Evolutionary conservation across 2,329 filamentous ascomycete genomes (phyloP).

Genomic region (Cyphellophora attinorum): DNA sequence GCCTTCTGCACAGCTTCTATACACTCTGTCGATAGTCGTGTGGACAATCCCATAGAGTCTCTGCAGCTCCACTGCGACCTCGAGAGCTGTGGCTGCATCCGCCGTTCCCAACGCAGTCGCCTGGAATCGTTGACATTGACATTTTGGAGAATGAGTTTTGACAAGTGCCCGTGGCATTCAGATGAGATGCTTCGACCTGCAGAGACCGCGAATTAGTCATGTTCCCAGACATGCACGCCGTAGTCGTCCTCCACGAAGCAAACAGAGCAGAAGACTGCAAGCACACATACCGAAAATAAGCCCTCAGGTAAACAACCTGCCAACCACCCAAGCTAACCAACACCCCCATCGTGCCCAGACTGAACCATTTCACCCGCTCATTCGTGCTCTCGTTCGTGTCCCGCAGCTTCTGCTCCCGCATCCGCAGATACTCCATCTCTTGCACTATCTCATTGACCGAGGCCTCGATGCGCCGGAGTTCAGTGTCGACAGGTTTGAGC

Average conservation of each 20-base stretch:
- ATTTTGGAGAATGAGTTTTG: no score
- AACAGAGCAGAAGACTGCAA: no score
- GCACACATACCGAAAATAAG: constrained; percentile 80
- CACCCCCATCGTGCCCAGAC: constrained; percentile 84
- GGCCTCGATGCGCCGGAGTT: constrained; percentile 87
- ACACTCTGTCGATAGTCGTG: no score
- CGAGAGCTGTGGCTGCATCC: no score
- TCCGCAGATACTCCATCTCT: constrained; percentile 93
- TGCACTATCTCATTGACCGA: constrained; percentile 75
- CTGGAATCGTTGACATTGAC: no score
- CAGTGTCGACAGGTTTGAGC: constrained; percentile 92
- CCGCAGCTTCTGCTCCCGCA: constrained; percentile 84
- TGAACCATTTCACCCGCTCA: constrained; percentile 97
- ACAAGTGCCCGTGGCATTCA: no score
- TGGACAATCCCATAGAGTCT: no score
- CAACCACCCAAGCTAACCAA: constrained; percentile 81
- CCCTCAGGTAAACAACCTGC: constrained; percentile 96
- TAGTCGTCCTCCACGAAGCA: constrained; percentile 9
- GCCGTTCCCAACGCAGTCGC: no score
- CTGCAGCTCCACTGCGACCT: no score
- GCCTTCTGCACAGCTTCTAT: no score
- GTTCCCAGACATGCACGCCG: constrained; percentile 3
- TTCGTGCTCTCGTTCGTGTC: constrained; percentile 99
- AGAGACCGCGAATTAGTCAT: constrained; percentile 5
- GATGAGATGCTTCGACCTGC: constrained; percentile 60